Base-by-base conservation (phyloP, 257 asterid genomes). In the Echites panduratus region DNA sequence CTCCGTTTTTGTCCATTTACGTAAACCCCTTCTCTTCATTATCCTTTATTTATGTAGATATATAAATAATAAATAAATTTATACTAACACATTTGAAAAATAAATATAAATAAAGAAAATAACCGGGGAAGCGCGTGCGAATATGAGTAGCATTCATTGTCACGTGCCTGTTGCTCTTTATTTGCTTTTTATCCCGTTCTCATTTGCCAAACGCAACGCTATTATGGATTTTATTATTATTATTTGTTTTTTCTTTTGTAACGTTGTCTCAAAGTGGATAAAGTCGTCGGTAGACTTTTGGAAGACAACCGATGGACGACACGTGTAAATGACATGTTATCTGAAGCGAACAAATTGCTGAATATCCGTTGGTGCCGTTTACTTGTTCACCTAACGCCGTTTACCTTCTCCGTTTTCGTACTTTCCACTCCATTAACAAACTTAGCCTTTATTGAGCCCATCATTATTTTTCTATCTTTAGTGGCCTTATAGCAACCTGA, bases 131-230 rank as follows among this genome's bases (percentile, higher is more conserved):
- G 59, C 63, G 70, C 48, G 48, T 47, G 11, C 41, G 38, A n/a
- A n/a, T n/a, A n/a, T n/a, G n/a, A n/a, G n/a, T n/a, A n/a, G n/a
- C 76, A 70, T 70, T 48, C 22, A 59, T 48, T 19, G 35, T 71
- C 76, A 70, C 75, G 53, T 63, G 67, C 50, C 59, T 61, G 22
- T 2, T n/a, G 45, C 45, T 8, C 45, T 52, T 62, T 32, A 54
- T 45, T 58, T 57, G n/a, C 52, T 59, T 49, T 69, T 70, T 12
- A 8, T 61, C 43, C 27, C 22, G 11, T 19, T 32, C 50, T 12
- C 11, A 29, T 20, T 11, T 20, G 2, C 49, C 2, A 13, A 3
- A 10, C 54, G 5, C 19, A 3, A 10, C 54, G 5, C 19, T 10
- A 48, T 47, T 68, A 24, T n/a, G n/a, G 26, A 49, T 43, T n/a